phyloP scores from a whole-genome alignment of 208 protist species.

The Tetramitus jugosus region DNA sequence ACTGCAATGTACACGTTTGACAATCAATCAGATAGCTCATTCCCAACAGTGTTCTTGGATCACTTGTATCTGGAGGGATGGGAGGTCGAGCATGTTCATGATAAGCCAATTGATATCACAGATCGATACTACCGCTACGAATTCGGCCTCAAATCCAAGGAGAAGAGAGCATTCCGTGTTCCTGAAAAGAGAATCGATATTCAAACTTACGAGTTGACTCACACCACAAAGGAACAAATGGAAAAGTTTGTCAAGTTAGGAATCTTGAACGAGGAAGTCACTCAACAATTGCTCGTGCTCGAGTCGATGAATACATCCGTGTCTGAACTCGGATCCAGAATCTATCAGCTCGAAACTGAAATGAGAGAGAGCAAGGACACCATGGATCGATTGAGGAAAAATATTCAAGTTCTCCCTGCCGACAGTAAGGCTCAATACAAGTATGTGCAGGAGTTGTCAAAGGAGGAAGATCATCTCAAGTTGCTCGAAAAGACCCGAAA shows the following conservation, averaged over 20 bases:
- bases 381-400: not conserved
- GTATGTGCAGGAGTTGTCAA: not conserved
- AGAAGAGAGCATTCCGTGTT: not conserved
- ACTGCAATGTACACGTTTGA: not conserved
- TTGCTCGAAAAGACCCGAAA: not conserved
- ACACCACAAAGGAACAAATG: not conserved
- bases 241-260: not conserved
- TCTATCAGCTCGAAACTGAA: not conserved
- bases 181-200: not conserved
- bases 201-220: not conserved
- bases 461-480: not conserved
- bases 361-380: not conserved
- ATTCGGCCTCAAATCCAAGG: not conserved
- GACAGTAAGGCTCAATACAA: not conserved
- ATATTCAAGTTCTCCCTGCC: not conserved
- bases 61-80: not conserved
- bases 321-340: not conserved
- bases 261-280: not conserved
- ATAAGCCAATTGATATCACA: not conserved
- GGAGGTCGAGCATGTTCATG: not conserved
- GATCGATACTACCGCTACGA: not conserved
- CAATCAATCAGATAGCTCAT: not conserved
- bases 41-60: not conserved
- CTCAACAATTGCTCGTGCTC: not conserved
- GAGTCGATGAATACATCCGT: not conserved